phyloP scores from a whole-genome alignment of 768 basidiomycete genomes.

The Auricularia heimuer region DNA sequence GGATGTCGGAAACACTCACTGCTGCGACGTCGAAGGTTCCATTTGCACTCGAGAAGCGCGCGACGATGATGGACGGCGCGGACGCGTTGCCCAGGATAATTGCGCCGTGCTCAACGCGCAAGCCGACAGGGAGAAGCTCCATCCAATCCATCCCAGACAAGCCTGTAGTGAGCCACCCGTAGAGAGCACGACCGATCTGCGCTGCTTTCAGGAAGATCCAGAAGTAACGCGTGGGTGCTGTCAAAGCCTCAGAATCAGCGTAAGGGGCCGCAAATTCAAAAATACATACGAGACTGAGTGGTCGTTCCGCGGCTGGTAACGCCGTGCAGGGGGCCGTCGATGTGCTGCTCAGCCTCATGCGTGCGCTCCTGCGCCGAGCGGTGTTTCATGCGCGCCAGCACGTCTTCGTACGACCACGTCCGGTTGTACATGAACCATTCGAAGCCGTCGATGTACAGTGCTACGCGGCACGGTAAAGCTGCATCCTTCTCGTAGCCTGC shows the following conservation, averaged over 20 bases:
- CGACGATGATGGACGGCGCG: constrained; percentile 71
- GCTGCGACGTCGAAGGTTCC: constrained; percentile 75
- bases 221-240: not conserved
- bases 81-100: constrained; percentile 81
- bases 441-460: constrained; percentile 69
- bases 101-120: constrained; percentile 69
- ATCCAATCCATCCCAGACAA: constrained; percentile 67
- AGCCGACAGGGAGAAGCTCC: constrained; percentile 78
- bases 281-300: not conserved
- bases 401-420: constrained; percentile 80
- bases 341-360: not conserved
- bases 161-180: constrained; percentile 43
- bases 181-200: not conserved
- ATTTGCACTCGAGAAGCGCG: constrained; percentile 65
- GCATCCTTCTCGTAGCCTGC: constrained; percentile 13
- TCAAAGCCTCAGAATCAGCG: not conserved
- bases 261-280: too few relatives aligned
- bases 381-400: constrained; percentile 63
- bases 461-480: constrained; percentile 66
- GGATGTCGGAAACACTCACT: constrained; percentile 33
- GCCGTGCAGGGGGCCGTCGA: not conserved
- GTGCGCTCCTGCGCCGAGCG: constrained; percentile 26
- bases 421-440: constrained; percentile 93
- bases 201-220: not conserved
- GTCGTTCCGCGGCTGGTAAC: not conserved